Percentiles rank a stretch among this genome's conserved stretches.
Evolutionary conservation across 257 asterid species (phyloP).

Genomic region (Linderniella brevidens): DNA sequence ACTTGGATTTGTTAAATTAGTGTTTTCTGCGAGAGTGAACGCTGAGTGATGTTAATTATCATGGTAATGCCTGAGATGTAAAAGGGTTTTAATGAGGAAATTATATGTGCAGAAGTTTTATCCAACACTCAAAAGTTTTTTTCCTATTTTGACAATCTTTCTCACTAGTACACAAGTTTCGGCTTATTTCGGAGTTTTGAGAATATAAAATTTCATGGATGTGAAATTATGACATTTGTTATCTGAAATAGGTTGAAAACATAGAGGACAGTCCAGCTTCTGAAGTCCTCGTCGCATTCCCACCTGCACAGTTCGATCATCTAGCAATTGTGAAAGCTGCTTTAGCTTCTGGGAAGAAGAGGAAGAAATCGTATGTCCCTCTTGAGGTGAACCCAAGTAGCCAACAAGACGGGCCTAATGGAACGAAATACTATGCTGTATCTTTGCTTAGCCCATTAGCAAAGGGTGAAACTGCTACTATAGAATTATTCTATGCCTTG

Average conservation of each 20-base stretch:
- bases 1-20: too few relatives aligned
- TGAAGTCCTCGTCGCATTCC: slow-evolving; percentile 59
- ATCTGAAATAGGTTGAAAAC: slow-evolving; percentile 57
- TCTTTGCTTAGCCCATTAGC: slow-evolving; percentile 38
- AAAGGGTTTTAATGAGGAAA: too few relatives aligned
- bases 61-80: too few relatives aligned
- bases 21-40: too few relatives aligned
- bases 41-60: too few relatives aligned
- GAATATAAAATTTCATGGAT: neutral
- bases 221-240: slow-evolving; percentile 12
- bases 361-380: slow-evolving; percentile 52
- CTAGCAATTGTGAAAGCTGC: slow-evolving; percentile 77
- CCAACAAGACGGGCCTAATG: slow-evolving; percentile 57
- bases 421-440: slow-evolving; percentile 46
- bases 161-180: too few relatives aligned
- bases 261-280: slow-evolving; percentile 47
- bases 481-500: slow-evolving; percentile 57
- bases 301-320: slow-evolving; percentile 61
- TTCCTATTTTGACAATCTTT: too few relatives aligned
- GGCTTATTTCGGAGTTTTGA: too few relatives aligned
- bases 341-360: slow-evolving; percentile 53
- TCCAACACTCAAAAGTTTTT: too few relatives aligned
- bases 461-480: slow-evolving; percentile 47
- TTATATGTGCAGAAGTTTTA: too few relatives aligned
- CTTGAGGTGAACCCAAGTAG: slow-evolving; percentile 50